Base-by-base conservation (phyloP, 116 monocot species). In the Zostera marina region DNA sequence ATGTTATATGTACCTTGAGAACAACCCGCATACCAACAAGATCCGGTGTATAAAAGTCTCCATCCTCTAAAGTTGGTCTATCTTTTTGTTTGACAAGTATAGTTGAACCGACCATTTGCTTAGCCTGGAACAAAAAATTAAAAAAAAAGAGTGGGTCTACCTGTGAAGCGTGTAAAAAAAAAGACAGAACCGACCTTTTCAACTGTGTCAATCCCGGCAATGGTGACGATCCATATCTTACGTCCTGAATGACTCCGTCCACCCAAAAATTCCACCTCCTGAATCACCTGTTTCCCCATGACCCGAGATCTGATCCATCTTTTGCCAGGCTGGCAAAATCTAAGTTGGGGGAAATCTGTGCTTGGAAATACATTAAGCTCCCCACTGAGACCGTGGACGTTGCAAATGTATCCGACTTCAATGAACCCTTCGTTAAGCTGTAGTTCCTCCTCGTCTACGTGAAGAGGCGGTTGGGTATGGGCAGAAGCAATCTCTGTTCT, bases 21-120 rank as follows among this genome's bases (percentile, higher is more conserved):
- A 89, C 16, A 63, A 96, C 82, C 65, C 66, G 71, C 96, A 96
- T 89, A 44, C 85, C 89, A 72, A 85, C 59, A 63, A 96, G 96
- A 66, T 96, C 89, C 49, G 25, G 74, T 48, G 82, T 78, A 70
- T 96, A 96, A 41, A 96, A 82, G 22, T 85, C 96, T 26, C 63
- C 89, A 74, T 88, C 89, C 58, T 85, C 82, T 72, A 96, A 74
- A 44, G 71, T 70, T 48, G 96, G 96, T 42, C 75, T 79, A 58
- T 88, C 89, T 62, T 59, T 73, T 54, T 70, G 73, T 46, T 42
- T 67, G 42, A 89, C 76, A 53, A 96, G 73, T 44, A 96, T 56
- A 56, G 85, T 68, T 44, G 96, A 89, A 38, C 96, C 96, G 54
- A 96, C 77, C 42, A 85, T 61, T 42, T 79, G 71, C 63, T 72